Conservation (phyloP, 345 rosid genomes). For the Luvunga scandens region DNA sequence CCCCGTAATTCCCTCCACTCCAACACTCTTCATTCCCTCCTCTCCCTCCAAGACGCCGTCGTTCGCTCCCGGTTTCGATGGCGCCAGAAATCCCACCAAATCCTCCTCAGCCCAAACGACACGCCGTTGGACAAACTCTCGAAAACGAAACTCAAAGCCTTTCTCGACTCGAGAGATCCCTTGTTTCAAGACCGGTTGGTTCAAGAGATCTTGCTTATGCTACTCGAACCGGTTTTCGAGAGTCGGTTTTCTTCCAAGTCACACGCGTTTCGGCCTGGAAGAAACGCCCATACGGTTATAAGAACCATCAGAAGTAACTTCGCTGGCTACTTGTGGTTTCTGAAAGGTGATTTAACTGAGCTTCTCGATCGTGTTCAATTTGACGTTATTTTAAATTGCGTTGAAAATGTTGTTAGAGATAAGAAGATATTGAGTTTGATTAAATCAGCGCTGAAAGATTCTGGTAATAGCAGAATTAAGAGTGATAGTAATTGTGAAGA, state of each 20-base stretch:
- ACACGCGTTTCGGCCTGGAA: slow-evolving; percentile 86
- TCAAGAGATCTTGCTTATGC: slow-evolving; percentile 83
- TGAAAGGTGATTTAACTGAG: slow-evolving; percentile 76
- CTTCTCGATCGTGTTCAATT: slow-evolving; percentile 47
- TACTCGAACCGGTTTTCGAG: slow-evolving; percentile 82
- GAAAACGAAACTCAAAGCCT: slow-evolving; percentile 49
- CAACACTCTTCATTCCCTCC: slow-evolving; percentile 61
- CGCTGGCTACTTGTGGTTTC: slow-evolving; percentile 92
- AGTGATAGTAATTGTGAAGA: slow-evolving; percentile 27
- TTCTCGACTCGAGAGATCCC: slow-evolving; percentile 48
- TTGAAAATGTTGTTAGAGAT: slow-evolving; percentile 68
- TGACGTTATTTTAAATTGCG: slow-evolving; percentile 49
- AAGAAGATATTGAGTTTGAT: slow-evolving; percentile 64
- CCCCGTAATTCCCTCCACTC: slow-evolving; percentile 77
- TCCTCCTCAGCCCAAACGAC: slow-evolving; percentile 69
- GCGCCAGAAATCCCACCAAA: slow-evolving; percentile 67
- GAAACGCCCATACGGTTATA: slow-evolving; percentile 86
- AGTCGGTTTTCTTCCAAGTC: slow-evolving; percentile 66
- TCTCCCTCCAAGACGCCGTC: slow-evolving; percentile 69
- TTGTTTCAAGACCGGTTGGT: slow-evolving; percentile 90
- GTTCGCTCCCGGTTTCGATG: slow-evolving; percentile 58
- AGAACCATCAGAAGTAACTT: slow-evolving; percentile 84
- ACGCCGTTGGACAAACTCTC: slow-evolving; percentile 43
- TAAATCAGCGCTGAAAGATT: slow-evolving; percentile 42
- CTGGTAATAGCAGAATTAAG: slow-evolving; percentile 27